These are phyloP conservation scores for Kandelia obovata DNA, from an alignment of 345 rosid genomes.

Conservation along the genomic window DNA sequence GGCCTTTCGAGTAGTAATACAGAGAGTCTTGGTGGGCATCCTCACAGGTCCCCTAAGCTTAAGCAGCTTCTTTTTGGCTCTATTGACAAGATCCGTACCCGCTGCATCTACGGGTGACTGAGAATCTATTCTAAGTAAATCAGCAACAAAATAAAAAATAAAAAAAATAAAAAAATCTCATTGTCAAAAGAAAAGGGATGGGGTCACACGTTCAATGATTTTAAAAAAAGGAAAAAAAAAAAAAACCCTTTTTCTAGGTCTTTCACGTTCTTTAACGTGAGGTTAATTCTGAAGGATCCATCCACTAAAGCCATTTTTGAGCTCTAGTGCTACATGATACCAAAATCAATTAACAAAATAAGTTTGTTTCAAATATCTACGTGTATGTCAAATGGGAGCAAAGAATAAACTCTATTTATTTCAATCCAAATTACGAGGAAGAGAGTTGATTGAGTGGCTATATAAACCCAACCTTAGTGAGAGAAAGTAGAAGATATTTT, in stretches of 20 bases:
- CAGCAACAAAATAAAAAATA: too few relatives aligned
- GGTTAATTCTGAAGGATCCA: slow-evolving; percentile 47
- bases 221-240: not conserved
- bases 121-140: not conserved
- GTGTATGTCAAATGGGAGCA: too few relatives aligned
- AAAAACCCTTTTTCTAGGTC: slow-evolving; percentile 62
- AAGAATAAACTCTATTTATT: too few relatives aligned
- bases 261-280: slow-evolving; percentile 64
- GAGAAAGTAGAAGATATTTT: too few relatives aligned
- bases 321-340: too few relatives aligned
- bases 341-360: too few relatives aligned
- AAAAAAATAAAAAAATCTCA: not conserved
- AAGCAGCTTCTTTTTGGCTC: slow-evolving; percentile 22
- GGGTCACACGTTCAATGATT: too few relatives aligned
- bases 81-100: slow-evolving; percentile 15
- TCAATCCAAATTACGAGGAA: too few relatives aligned
- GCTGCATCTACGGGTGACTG: not conserved
- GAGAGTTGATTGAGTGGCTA: too few relatives aligned
- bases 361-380: too few relatives aligned
- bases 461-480: too few relatives aligned
- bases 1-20: slow-evolving; percentile 19
- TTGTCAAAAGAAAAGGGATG: too few relatives aligned
- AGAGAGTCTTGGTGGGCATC: slow-evolving; percentile 23
- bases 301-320: slow-evolving; percentile 13
- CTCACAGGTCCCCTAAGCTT: slow-evolving; percentile 22